Conservation (phyloP, 2,329 filamentous ascomycete genomes). For the Xylaria sp. region DNA sequence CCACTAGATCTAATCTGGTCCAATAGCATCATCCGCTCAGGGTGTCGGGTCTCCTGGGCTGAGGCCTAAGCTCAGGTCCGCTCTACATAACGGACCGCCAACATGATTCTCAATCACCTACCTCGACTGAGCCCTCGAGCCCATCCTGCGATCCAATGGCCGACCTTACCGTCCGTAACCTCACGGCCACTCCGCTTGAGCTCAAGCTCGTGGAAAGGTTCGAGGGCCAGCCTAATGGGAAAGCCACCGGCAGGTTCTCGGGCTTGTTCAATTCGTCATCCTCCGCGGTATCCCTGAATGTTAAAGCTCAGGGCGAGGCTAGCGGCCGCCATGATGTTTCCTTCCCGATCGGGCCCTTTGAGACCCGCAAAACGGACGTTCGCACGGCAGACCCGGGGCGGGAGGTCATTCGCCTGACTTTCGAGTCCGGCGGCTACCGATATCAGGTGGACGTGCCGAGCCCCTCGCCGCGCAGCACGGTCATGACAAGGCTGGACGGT, state of each 20-base stretch:
- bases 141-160: slow-evolving; percentile 42
- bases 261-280: slow-evolving; percentile 49
- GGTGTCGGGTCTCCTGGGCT: not conserved
- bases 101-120: not conserved
- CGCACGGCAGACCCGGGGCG: slow-evolving; percentile 58
- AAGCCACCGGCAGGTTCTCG: slow-evolving; percentile 47
- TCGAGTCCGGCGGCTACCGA: slow-evolving; percentile 64
- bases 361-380: slow-evolving; percentile 65
- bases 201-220: slow-evolving; percentile 76
- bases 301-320: slow-evolving; percentile 57
- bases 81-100: not conserved
- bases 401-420: slow-evolving; percentile 74
- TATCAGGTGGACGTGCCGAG: slow-evolving; percentile 77
- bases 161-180: slow-evolving; percentile 76
- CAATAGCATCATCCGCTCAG: not conserved
- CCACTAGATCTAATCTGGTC: not conserved
- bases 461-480: slow-evolving; percentile 58
- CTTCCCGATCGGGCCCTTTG: slow-evolving; percentile 69
- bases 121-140: not conserved
- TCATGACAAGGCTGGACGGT: slow-evolving; percentile 59
- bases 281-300: slow-evolving; percentile 29
- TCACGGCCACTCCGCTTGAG: slow-evolving; percentile 73
- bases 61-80: too few relatives aligned
- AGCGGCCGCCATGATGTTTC: slow-evolving; percentile 65
- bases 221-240: slow-evolving; percentile 49